Conservation (phyloP, 2,329 filamentous ascomycete species). For the Fusarium sp. region DNA sequence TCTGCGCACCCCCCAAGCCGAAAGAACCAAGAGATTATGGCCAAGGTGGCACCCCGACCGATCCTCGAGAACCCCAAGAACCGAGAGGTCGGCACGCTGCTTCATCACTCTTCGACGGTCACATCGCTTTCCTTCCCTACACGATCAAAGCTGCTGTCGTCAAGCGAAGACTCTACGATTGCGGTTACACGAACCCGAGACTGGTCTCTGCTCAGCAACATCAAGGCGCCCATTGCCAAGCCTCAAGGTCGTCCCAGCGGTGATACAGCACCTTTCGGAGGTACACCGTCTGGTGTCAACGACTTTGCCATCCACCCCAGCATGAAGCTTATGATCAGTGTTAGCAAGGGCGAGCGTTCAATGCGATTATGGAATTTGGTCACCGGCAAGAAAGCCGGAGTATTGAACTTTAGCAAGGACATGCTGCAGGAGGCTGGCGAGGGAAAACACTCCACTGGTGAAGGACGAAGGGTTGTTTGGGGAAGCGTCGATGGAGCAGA, state of each 20-base stretch:
- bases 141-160: constrained; percentile 86
- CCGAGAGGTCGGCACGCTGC: constrained; percentile 84
- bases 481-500: constrained; percentile 75
- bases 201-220: constrained; percentile 86
- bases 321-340: constrained; percentile 95
- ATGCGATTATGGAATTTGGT: constrained; percentile 98
- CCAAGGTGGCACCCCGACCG: constrained; percentile 75
- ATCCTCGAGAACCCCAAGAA: constrained; percentile 89
- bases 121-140: constrained; percentile 85
- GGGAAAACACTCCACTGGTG: constrained; percentile 79
- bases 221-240: constrained; percentile 90
- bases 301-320: constrained; percentile 96
- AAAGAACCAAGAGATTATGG: constrained; percentile 69
- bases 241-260: constrained; percentile 83
- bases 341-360: constrained; percentile 87
- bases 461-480: constrained; percentile 87
- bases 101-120: constrained; percentile 87
- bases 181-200: constrained; percentile 88
- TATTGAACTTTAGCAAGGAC: constrained; percentile 82
- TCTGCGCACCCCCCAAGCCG: constrained; percentile 73
- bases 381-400: constrained; percentile 94
- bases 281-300: constrained; percentile 87
- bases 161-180: constrained; percentile 90
- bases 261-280: constrained; percentile 86
- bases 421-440: constrained; percentile 82